A percentile compares a stretch with the other conserved stretches of the same genome.
Evolutionary conservation across 257 asterid genomes (phyloP).

Genomic region (Petrea volubilis): DNA sequence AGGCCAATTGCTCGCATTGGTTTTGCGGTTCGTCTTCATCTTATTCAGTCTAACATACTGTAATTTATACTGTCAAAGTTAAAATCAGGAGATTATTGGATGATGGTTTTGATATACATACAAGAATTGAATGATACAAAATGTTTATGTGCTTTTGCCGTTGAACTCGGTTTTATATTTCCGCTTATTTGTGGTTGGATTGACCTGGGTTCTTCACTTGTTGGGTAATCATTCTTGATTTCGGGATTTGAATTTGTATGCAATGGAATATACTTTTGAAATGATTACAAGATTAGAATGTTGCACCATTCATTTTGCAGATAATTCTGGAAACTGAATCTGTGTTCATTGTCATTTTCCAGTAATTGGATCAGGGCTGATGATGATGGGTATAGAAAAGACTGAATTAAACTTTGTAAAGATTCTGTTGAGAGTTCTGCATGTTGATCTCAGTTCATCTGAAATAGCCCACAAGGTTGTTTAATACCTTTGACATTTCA

Average conservation of each 20-base stretch:
- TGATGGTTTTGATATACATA: background rate
- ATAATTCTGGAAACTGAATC: background rate
- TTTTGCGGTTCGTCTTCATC: conserved; percentile 65
- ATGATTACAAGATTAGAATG: background rate
- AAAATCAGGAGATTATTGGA: conserved; percentile 4
- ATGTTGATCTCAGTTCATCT: background rate
- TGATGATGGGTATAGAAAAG: background rate
- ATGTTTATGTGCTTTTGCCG: background rate
- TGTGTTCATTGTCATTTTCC: too few species aligned
- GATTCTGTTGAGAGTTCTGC: background rate
- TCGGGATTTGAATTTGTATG: background rate
- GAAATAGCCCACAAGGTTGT: background rate
- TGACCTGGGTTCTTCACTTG: background rate
- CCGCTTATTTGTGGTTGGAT: background rate
- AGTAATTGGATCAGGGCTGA: conserved; percentile 13
- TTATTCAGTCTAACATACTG: background rate
- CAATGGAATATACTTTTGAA: background rate
- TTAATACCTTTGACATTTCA: background rate
- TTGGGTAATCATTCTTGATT: background rate
- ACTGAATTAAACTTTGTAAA: background rate
- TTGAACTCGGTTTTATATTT: background rate
- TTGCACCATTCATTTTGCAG: background rate
- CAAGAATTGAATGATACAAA: background rate
- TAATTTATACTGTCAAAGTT: background rate
- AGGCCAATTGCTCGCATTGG: conserved; percentile 96